Percentiles rank a stretch among this genome's conserved stretches.
Evolutionary conservation across 768 basidiomycete species (phyloP).

Genomic region (Tricholomella constricta): DNA sequence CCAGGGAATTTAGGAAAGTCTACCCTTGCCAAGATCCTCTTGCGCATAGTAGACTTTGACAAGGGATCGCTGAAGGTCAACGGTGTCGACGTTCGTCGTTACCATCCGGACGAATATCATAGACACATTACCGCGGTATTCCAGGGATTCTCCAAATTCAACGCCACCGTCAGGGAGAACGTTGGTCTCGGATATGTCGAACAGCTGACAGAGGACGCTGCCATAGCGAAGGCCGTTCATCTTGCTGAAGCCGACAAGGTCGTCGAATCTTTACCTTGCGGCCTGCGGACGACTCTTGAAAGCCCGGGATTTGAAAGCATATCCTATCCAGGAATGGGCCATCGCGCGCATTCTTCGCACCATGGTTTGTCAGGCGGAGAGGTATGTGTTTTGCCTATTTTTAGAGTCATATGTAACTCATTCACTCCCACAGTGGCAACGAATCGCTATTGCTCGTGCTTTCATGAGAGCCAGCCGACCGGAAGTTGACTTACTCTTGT

Average conservation of each 20-base stretch:
- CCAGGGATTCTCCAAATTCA: constrained; percentile 84
- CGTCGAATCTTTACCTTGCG: constrained; percentile 66
- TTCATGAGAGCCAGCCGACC: constrained; percentile 82
- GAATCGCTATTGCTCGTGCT: constrained; percentile 82
- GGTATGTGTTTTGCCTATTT: constrained; percentile 41
- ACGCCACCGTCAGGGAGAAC: constrained; percentile 77
- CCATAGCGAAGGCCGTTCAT: constrained; percentile 64
- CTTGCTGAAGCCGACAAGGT: constrained; percentile 72
- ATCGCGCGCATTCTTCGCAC: constrained; percentile 36
- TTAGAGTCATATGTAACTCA: not conserved
- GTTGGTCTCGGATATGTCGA: constrained; percentile 81
- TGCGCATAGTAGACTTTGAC: constrained; percentile 79
- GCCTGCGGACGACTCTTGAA: constrained; percentile 74
- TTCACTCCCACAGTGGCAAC: constrained; percentile 66
- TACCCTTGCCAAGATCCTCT: constrained; percentile 79
- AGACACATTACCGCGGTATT: constrained; percentile 77
- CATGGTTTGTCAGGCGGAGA: constrained; percentile 86
- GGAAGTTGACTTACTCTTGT: constrained; percentile 75
- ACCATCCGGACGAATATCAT: constrained; percentile 73
- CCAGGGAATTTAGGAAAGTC: constrained; percentile 65
- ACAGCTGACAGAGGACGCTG: constrained; percentile 54
- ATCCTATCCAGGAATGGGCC: constrained; percentile 43
- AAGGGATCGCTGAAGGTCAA: constrained; percentile 71
- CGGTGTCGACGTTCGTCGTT: constrained; percentile 63
- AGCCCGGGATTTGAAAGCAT: constrained; percentile 58